These are phyloP conservation scores for Sanghuangporus sanghuang DNA, from an alignment of 1,284 basidiomycete genomes.

Conservation along the genomic window DNA sequence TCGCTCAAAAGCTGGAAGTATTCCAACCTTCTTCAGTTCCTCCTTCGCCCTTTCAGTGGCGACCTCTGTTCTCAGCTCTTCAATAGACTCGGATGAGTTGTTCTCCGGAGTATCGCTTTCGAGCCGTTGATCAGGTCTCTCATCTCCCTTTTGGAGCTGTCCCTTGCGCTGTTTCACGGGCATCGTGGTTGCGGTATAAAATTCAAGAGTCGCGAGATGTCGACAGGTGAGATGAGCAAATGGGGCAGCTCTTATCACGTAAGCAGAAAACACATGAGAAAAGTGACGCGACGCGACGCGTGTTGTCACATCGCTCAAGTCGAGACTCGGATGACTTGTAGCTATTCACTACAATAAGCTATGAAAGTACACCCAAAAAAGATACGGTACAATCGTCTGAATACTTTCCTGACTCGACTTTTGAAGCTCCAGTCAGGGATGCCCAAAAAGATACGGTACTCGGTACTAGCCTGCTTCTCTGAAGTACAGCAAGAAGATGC, in stretches of 20 bases:
- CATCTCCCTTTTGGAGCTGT: not conserved
- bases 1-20: not conserved
- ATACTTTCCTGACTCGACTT: too few relatives aligned
- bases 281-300: not conserved
- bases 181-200: not conserved
- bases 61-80: not conserved
- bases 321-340: too few relatives aligned
- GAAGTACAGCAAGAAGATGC: too few relatives aligned
- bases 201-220: too few relatives aligned
- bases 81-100: not conserved
- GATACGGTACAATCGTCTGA: too few relatives aligned
- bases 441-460: too few relatives aligned
- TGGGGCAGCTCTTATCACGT: not conserved
- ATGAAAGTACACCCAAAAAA: too few relatives aligned
- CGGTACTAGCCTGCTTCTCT: too few relatives aligned
- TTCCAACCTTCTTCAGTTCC: slow-evolving; percentile 4
- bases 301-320: not conserved
- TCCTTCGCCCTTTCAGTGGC: slow-evolving; percentile 4
- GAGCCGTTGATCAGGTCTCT: not conserved
- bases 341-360: too few relatives aligned
- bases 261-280: not conserved
- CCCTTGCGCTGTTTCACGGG: slow-evolving; percentile 4
- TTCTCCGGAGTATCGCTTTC: not conserved
- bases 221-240: not conserved
- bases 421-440: too few relatives aligned